Base-by-base conservation (phyloP, 169 alveolate species). In the Toxoplasma gondii region DNA sequence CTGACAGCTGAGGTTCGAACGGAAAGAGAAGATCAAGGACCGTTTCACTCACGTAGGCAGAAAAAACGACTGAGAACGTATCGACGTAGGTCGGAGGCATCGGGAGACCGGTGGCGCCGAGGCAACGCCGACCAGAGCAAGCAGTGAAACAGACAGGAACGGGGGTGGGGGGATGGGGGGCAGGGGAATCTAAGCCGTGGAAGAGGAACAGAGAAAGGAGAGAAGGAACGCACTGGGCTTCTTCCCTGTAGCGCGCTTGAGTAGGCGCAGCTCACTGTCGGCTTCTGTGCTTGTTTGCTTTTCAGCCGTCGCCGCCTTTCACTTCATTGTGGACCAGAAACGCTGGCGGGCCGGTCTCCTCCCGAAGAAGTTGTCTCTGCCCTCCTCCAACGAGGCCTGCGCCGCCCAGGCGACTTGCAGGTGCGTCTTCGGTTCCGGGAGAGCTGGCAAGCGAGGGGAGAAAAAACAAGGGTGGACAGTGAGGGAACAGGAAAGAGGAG, bases 311-410 rank as follows among this genome's bases (percentile, higher is more conserved):
- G 87, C 94, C 29, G 86, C 87, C 0, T 92, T 92, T 45, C 69
- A 92, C 22, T 36, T 92, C 81, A 88, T 92, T 16, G 88, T 92
- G 92, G 94, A 92, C 69, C 90, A 88, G 39, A 45, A 54, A n/a
- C 29, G 88, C 49, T 92, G 94, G 94, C 94, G 94, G 27, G 94
- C 82, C 44, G 94, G 94, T 34, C 84, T 92, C 27, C 92, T 54
- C 43, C 91, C 87, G 16, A 92, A 92, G n/a, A 84, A 38, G 36
- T 31, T 82, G 2, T 31, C 38, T 9, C 90, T 43, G n/a, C 92
- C 94, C 36, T 36, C 90, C 58, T 80, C 88, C 87, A 84, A 92
- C 88, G 90, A 39, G 0, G 83, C 94, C 69, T 92, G 94, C 78
- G 87, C 91, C 1, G 80, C 58, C n/a, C 70, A 87, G 74, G 92